These are phyloP conservation scores for Camelina hispida DNA, from an alignment of 345 rosid species.

Conservation along the genomic window DNA sequence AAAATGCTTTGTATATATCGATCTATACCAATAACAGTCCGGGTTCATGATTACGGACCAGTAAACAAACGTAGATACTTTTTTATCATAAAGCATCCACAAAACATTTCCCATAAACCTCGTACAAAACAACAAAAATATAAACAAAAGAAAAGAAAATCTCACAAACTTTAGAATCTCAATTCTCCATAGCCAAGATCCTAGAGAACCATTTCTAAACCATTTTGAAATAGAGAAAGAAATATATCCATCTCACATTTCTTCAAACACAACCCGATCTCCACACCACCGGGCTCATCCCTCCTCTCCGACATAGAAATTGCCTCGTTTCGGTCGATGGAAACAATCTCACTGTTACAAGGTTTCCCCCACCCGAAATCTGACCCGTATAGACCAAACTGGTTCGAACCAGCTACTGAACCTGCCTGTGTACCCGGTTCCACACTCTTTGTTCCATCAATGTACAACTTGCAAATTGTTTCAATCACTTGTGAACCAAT, in stretches of 20 bases:
- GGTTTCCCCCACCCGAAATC: constrained; percentile 44
- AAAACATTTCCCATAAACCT: neutral
- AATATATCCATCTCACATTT: constrained; percentile 29
- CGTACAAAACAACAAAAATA: too few species aligned
- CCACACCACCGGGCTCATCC: constrained; percentile 34
- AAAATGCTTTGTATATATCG: too few species aligned
- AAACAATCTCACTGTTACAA: constrained; percentile 3
- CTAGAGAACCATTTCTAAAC: neutral
- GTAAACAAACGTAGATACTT: too few species aligned
- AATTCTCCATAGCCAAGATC: too few species aligned
- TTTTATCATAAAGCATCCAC: neutral
- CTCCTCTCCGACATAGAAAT: constrained; percentile 32
- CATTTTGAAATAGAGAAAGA: constrained; percentile 19
- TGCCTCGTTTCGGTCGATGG: constrained; percentile 3
- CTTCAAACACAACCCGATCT: constrained; percentile 35
- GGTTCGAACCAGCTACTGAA: constrained; percentile 33
- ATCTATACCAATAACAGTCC: too few species aligned
- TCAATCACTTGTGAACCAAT: constrained; percentile 5
- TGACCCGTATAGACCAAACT: constrained; percentile 22
- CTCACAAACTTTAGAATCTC: neutral
- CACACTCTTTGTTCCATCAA: constrained; percentile 9
- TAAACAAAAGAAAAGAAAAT: too few species aligned
- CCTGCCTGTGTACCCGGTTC: constrained; percentile 21
- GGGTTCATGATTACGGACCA: too few species aligned
- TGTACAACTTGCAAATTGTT: neutral